These are phyloP conservation scores for Alternaria rosae DNA, from an alignment of 2,329 filamentous ascomycete species.

Conservation along the genomic window DNA sequence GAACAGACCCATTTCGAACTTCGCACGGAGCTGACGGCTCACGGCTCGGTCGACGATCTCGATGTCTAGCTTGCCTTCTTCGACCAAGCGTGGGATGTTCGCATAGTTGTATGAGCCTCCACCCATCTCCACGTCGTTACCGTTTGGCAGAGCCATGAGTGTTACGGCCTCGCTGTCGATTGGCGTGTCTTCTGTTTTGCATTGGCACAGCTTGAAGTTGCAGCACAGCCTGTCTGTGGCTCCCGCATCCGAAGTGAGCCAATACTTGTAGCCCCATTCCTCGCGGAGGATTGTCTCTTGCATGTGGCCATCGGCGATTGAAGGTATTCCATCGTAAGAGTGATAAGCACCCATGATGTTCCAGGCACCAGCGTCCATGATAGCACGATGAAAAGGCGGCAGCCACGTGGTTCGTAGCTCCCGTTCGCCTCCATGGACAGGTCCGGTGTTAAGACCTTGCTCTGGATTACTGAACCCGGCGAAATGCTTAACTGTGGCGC, in stretches of 20 bases:
- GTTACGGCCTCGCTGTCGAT: constrained; percentile 72
- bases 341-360: constrained; percentile 79
- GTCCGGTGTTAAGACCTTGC: constrained; percentile 74
- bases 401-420: constrained; percentile 63
- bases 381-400: constrained; percentile 71
- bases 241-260: constrained; percentile 71
- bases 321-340: constrained; percentile 75
- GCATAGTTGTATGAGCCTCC: constrained; percentile 74
- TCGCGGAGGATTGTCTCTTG: constrained; percentile 71
- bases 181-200: constrained; percentile 52
- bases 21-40: constrained; percentile 68
- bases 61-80: constrained; percentile 66
- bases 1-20: constrained; percentile 75
- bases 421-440: constrained; percentile 64
- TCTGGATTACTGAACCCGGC: constrained; percentile 73
- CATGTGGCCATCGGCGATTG: constrained; percentile 69
- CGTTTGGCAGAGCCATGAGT: constrained; percentile 68
- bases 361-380: constrained; percentile 72
- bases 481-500: constrained; percentile 78
- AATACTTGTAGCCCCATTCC: constrained; percentile 78
- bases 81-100: constrained; percentile 70
- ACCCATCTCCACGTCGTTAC: constrained; percentile 79
- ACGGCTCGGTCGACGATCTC: constrained; percentile 71
- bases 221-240: constrained; percentile 72
- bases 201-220: constrained; percentile 69